These are phyloP conservation scores for Alternaria incomplexa DNA, from an alignment of 2,329 filamentous ascomycete genomes.

Conservation along the genomic window DNA sequence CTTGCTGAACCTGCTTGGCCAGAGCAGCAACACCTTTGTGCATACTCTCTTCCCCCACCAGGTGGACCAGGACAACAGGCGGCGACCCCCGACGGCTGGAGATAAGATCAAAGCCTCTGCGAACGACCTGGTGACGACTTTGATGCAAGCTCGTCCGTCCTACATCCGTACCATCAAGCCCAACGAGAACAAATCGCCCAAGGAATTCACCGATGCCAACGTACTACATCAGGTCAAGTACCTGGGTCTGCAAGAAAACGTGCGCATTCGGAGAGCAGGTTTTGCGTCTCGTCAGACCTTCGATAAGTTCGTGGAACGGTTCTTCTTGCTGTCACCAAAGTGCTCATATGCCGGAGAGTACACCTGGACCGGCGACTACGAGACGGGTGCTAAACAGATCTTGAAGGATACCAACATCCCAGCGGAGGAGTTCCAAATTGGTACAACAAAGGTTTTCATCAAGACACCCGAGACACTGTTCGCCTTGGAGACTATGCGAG, in stretches of 20 bases:
- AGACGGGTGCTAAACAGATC: slow-evolving; percentile 88
- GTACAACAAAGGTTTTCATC: slow-evolving; percentile 96
- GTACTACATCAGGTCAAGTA: slow-evolving; percentile 99
- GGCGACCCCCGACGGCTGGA: slow-evolving; percentile 90
- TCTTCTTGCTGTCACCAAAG: slow-evolving; percentile 92
- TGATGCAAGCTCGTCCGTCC: slow-evolving; percentile 97
- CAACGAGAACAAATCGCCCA: slow-evolving; percentile 96
- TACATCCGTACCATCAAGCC: slow-evolving; percentile 99
- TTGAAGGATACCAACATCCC: slow-evolving; percentile 96
- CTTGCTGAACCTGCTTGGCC: slow-evolving; percentile 82
- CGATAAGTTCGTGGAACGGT: slow-evolving; percentile 97
- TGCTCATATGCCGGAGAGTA: slow-evolving; percentile 97
- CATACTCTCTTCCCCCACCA: slow-evolving; percentile 90
- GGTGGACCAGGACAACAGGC: slow-evolving; percentile 94
- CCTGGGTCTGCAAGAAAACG: slow-evolving; percentile 98
- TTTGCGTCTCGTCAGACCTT: slow-evolving; percentile 98
- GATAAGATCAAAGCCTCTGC: slow-evolving; percentile 96
- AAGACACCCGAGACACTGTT: slow-evolving; percentile 98
- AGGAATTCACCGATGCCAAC: slow-evolving; percentile 89
- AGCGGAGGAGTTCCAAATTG: slow-evolving; percentile 94
- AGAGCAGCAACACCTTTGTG: slow-evolving; percentile 83
- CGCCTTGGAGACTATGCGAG: slow-evolving; percentile 95
- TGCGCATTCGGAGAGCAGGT: slow-evolving; percentile 92
- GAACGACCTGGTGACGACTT: slow-evolving; percentile 89
- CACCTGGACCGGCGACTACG: slow-evolving; percentile 88